phyloP scores from a whole-genome alignment of 73 alveolate species.

The Paramecium primaurelia region DNA sequence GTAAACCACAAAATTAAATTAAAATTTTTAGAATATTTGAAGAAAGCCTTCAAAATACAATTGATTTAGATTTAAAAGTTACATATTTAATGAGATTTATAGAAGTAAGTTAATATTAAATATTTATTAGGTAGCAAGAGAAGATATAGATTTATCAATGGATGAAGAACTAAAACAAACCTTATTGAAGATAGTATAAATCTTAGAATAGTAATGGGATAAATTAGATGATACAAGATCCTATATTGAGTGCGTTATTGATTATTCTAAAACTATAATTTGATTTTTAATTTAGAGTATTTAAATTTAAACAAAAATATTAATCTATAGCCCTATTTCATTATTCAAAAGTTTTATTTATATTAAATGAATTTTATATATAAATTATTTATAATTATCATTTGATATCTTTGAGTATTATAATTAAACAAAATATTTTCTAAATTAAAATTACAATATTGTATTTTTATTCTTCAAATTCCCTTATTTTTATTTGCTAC shows the following conservation, averaged over 20 bases:
- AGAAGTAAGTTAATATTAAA: neutral
- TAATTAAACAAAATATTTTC: no score
- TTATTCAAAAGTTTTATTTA: neutral
- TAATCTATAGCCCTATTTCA: neutral
- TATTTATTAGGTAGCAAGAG: neutral
- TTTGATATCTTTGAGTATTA: no score
- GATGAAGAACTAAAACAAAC: neutral
- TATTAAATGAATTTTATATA: no score
- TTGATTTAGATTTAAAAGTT: constrained; percentile 10
- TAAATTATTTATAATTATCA: no score
- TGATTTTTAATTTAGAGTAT: neutral
- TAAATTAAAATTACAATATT: no score
- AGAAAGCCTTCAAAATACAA: neutral
- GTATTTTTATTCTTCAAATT: neutral
- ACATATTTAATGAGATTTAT: constrained; percentile 31
- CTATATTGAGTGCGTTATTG: constrained; percentile 27
- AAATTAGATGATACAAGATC: neutral
- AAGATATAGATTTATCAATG: neutral
- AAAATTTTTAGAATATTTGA: constrained; percentile 15
- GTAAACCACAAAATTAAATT: constrained; percentile 24
- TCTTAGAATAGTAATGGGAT: constrained; percentile 16
- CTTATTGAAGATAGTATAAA: neutral
- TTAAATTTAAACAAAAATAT: neutral
- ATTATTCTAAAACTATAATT: constrained; percentile 40
- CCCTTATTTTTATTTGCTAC: neutral